Conservation (phyloP, 495 filamentous ascomycete genomes). For the Penicillium parvum region DNA sequence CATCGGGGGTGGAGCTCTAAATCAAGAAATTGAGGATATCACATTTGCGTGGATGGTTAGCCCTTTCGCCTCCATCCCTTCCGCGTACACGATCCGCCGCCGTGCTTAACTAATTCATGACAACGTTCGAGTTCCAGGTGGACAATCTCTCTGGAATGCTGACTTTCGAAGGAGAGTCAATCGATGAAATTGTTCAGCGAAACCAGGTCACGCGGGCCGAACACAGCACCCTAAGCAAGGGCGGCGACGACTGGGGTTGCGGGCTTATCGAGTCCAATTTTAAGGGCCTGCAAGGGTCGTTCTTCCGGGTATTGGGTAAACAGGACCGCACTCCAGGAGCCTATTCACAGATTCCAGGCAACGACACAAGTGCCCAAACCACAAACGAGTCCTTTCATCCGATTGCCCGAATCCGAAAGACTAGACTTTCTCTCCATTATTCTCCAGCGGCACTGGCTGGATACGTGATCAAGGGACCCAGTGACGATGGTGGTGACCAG, state of each 20-base stretch:
- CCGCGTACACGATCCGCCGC: neutral
- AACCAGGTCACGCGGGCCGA: neutral
- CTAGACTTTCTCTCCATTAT: neutral
- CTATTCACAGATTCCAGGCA: neutral
- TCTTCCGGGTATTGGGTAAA: neutral
- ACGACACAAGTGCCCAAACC: neutral
- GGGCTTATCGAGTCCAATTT: neutral
- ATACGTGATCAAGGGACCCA: neutral
- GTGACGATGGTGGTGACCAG: neutral
- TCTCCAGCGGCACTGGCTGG: conserved; percentile 1
- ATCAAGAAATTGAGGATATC: conserved; percentile 1
- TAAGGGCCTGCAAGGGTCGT: neutral
- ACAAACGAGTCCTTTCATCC: conserved; percentile 1
- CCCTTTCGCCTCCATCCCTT: neutral
- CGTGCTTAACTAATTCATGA: neutral
- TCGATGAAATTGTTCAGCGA: neutral
- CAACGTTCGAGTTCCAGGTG: neutral
- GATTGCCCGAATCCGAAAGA: neutral
- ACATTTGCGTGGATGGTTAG: conserved; percentile 3
- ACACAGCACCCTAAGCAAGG: neutral
- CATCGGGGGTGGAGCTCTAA: conserved; percentile 33
- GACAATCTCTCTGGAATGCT: conserved; percentile 3
- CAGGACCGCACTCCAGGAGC: conserved; percentile 1
- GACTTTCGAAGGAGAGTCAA: neutral
- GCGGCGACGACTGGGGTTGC: neutral